Percentiles rank a stretch among this genome's conserved stretches.
Evolutionary conservation across 228 moss, liverwort and hornwort genomes (phyloP).

Genomic region (Sphagnum magellanicum): DNA sequence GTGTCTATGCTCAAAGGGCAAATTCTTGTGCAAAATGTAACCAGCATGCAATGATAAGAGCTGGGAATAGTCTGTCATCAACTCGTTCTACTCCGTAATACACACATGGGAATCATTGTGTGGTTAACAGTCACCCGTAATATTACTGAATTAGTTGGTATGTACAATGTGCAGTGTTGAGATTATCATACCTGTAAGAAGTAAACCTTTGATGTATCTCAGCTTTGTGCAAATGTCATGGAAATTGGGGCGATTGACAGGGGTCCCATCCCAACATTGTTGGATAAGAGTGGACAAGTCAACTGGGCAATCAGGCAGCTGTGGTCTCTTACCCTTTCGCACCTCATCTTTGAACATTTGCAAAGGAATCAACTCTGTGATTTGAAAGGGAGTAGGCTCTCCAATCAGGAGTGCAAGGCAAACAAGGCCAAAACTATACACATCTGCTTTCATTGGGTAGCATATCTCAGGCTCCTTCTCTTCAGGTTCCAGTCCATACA

Average conservation of each 20-base stretch:
- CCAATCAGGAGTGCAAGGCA: constrained; percentile 1
- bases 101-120: too few species aligned
- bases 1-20: too few species aligned
- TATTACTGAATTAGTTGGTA: too few species aligned
- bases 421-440: constrained; percentile 8
- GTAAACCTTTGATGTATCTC: constrained; percentile 4
- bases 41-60: too few species aligned
- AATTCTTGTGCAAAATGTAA: too few species aligned
- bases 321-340: neutral
- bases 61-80: too few species aligned
- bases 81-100: too few species aligned
- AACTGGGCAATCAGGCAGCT: constrained; percentile 6
- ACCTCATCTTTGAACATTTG: neutral
- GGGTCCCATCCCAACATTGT: constrained; percentile 13
- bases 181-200: too few species aligned
- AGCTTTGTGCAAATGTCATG: constrained; percentile 6
- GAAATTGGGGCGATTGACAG: constrained; percentile 10
- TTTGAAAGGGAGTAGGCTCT: neutral
- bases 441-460: constrained; percentile 6
- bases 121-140: too few species aligned
- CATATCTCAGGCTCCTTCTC: neutral
- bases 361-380: constrained; percentile 1
- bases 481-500: constrained; percentile 6
- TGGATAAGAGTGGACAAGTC: constrained; percentile 4
- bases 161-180: too few species aligned